Conservation (phyloP, 495 filamentous ascomycete genomes). For the Aspergillus kassunensis region DNA sequence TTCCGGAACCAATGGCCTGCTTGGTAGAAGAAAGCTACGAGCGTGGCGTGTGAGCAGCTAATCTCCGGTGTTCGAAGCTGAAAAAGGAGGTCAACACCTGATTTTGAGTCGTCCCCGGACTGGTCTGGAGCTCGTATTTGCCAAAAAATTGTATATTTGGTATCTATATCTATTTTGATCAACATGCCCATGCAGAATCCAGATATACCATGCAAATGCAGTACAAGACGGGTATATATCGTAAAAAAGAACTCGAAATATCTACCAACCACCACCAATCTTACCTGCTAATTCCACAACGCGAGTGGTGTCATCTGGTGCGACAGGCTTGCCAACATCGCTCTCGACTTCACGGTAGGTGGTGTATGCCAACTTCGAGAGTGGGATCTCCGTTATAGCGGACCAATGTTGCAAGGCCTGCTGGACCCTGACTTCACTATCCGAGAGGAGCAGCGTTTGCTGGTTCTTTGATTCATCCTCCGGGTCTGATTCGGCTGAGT, state of each 20-base stretch:
- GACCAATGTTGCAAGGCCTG: slow-evolving; percentile 71
- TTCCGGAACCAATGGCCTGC: not conserved
- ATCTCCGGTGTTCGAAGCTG: not conserved
- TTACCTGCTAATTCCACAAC: slow-evolving; percentile 88
- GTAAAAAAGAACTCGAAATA: not conserved
- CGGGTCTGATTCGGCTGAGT: slow-evolving; percentile 65
- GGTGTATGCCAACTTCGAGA: slow-evolving; percentile 75
- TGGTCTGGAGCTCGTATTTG: too few relatives aligned
- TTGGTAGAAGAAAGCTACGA: not conserved
- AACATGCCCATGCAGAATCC: too few relatives aligned
- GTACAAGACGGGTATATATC: slow-evolving; percentile 16
- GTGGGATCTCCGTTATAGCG: slow-evolving; percentile 58
- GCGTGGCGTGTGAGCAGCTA: not conserved
- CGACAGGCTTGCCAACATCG: slow-evolving; percentile 76
- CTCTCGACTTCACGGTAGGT: slow-evolving; percentile 89
- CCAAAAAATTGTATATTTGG: too few relatives aligned
- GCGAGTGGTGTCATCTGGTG: slow-evolving; percentile 61
- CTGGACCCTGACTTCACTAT: slow-evolving; percentile 40
- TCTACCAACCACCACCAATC: slow-evolving; percentile 90
- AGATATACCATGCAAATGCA: slow-evolving; percentile 3
- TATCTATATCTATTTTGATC: too few relatives aligned
- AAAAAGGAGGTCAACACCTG: too few relatives aligned
- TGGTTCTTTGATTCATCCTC: slow-evolving; percentile 23
- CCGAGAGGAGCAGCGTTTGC: slow-evolving; percentile 17
- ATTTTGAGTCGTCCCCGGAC: too few relatives aligned